These are phyloP conservation scores for Russula brevipes DNA, from an alignment of 768 basidiomycete species.

Conservation along the genomic window DNA sequence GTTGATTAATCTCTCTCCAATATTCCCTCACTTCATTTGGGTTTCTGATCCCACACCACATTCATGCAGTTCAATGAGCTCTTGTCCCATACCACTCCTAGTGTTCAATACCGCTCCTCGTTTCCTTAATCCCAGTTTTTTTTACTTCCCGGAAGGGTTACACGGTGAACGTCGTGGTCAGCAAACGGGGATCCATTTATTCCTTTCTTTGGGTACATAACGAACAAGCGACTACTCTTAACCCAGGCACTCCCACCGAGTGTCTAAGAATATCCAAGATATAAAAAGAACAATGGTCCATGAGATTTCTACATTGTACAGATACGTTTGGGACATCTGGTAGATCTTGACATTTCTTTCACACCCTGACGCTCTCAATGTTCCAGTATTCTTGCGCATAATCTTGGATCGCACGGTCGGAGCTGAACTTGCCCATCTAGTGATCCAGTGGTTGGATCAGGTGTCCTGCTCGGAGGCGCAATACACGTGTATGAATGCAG, in stretches of 20 bases:
- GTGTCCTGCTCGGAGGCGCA: not conserved
- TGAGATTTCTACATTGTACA: constrained; percentile 13
- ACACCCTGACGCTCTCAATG: constrained; percentile 45
- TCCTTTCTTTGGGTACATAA: not conserved
- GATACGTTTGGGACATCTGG: not conserved
- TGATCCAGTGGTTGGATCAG: constrained; percentile 1
- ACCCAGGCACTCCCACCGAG: not conserved
- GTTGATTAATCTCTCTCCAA: not conserved
- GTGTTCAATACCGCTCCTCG: not conserved
- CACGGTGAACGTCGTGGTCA: not conserved
- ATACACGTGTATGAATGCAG: not conserved
- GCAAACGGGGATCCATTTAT: constrained; percentile 1
- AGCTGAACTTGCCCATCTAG: constrained; percentile 96
- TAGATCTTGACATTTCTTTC: not conserved
- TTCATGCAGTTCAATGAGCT: not conserved
- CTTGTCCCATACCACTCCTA: too few relatives aligned
- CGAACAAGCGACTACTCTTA: not conserved
- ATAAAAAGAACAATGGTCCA: not conserved
- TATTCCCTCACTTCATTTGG: not conserved
- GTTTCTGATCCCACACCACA: not conserved
- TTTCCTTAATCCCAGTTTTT: not conserved
- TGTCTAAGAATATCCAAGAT: constrained; percentile 2
- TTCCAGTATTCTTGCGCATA: constrained; percentile 90
- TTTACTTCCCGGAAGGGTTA: not conserved
- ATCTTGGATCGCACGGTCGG: constrained; percentile 86